Evolutionary conservation across 495 filamentous ascomycete genomes (phyloP).

Genomic region (Tricharina praecox): DNA sequence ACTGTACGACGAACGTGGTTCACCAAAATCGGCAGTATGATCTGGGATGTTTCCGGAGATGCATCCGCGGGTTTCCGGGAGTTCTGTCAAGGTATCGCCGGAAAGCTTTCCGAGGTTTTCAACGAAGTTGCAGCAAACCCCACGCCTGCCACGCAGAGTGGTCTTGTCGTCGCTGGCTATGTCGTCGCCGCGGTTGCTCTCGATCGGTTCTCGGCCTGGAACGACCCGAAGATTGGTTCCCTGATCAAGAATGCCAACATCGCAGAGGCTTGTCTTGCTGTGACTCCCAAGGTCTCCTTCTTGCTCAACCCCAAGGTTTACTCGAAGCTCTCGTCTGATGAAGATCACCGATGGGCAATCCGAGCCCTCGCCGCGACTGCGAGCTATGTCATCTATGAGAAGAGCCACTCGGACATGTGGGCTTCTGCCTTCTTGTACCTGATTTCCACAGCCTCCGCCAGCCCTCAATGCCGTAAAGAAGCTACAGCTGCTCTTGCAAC

Average conservation of each 20-base stretch:
- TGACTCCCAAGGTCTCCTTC: slow-evolving; percentile 64
- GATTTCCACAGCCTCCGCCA: slow-evolving; percentile 43
- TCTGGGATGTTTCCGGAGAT: slow-evolving; percentile 40
- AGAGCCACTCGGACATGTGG: slow-evolving; percentile 42
- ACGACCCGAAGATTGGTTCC: slow-evolving; percentile 25
- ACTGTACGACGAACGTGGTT: slow-evolving; percentile 69
- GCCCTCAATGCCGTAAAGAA: slow-evolving; percentile 41
- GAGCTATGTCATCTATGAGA: slow-evolving; percentile 26
- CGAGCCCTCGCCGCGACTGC: slow-evolving; percentile 50
- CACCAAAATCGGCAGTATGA: slow-evolving; percentile 50
- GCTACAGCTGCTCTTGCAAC: slow-evolving; percentile 40
- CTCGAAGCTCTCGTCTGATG: slow-evolving; percentile 50
- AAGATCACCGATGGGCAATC: slow-evolving; percentile 56
- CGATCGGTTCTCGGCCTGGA: slow-evolving; percentile 28
- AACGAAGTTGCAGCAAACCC: slow-evolving; percentile 63
- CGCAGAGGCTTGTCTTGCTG: slow-evolving; percentile 41
- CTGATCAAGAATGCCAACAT: slow-evolving; percentile 43
- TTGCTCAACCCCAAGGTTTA: slow-evolving; percentile 70
- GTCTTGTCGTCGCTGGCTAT: slow-evolving; percentile 56
- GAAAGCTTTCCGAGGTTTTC: slow-evolving; percentile 54
- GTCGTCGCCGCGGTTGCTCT: slow-evolving; percentile 47
- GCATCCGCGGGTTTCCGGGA: slow-evolving; percentile 32
- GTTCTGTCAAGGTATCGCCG: slow-evolving; percentile 43
- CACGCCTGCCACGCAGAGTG: slow-evolving; percentile 53
- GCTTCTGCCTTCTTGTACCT: slow-evolving; percentile 64